Conservation (phyloP, 108 stramenopile genomes). For the Seminavis robusta region DNA sequence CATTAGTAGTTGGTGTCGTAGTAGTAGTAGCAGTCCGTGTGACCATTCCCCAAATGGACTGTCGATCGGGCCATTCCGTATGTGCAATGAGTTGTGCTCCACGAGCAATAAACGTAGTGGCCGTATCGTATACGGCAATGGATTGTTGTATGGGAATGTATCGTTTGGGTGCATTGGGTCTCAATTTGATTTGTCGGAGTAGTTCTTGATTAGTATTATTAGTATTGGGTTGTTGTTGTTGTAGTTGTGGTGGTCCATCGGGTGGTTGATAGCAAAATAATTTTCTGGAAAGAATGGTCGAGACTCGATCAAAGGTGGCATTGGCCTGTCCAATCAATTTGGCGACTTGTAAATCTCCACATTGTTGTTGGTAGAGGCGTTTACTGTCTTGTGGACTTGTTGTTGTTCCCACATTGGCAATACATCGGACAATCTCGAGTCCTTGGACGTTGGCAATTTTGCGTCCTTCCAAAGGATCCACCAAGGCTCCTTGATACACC, state of each 20-base stretch:
- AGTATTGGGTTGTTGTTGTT: constrained; percentile 5
- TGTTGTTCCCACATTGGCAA: constrained; percentile 10
- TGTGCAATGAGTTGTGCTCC: constrained; percentile 43
- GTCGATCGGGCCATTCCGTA: constrained; percentile 55
- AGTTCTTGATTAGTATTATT: constrained; percentile 24
- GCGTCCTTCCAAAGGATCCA: constrained; percentile 67
- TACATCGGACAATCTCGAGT: constrained; percentile 50
- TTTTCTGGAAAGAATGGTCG: constrained; percentile 55
- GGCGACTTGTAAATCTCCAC: constrained; percentile 7
- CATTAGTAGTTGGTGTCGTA: constrained; percentile 9
- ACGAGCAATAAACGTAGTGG: constrained; percentile 56
- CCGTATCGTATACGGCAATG: constrained; percentile 68
- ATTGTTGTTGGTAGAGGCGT: neutral
- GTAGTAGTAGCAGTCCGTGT: constrained; percentile 19
- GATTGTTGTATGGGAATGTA: constrained; percentile 54
- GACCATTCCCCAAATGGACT: constrained; percentile 13
- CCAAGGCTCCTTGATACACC: constrained; percentile 41
- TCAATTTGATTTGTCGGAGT: constrained; percentile 44
- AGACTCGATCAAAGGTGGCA: constrained; percentile 34
- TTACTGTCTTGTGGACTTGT: constrained; percentile 9
- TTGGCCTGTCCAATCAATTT: constrained; percentile 10
- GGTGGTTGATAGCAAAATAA: constrained; percentile 58
- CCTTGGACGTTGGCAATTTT: constrained; percentile 68
- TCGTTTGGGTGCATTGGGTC: constrained; percentile 58
- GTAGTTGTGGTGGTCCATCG: constrained; percentile 1